Evolutionary conservation across 805 yeast genomes (phyloP).

Genomic region (Candida anglica): DNA sequence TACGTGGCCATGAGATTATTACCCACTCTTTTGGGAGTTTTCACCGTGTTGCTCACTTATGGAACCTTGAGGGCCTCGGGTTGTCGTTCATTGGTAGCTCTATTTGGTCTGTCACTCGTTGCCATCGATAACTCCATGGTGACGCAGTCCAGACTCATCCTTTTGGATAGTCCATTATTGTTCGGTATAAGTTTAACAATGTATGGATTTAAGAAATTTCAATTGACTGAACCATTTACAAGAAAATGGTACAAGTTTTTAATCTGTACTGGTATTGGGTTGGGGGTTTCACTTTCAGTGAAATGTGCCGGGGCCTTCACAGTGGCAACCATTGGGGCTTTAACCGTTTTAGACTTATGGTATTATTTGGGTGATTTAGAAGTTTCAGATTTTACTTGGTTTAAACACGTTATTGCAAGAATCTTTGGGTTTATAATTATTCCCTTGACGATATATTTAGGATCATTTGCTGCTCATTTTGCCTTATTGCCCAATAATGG

Average conservation of each 20-base stretch:
- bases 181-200: constrained; percentile 45
- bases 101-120: constrained; percentile 48
- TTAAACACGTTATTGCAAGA: constrained; percentile 39
- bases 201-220: constrained; percentile 48
- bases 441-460: constrained; percentile 57
- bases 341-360: constrained; percentile 59
- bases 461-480: constrained; percentile 57
- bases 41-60: constrained; percentile 49
- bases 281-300: constrained; percentile 57
- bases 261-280: constrained; percentile 42
- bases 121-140: constrained; percentile 63
- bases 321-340: constrained; percentile 54
- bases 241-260: constrained; percentile 52
- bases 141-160: constrained; percentile 52
- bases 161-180: constrained; percentile 42
- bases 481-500: constrained; percentile 44
- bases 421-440: constrained; percentile 41
- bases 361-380: constrained; percentile 61
- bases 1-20: constrained; percentile 55
- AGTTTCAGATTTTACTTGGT: constrained; percentile 33
- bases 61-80: constrained; percentile 53
- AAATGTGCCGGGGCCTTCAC: constrained; percentile 74
- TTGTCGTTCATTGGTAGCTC: constrained; percentile 47
- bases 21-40: constrained; percentile 53
- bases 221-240: constrained; percentile 41